Evolutionary conservation across 768 basidiomycete species (phyloP).

Genomic region (Lactarius evosmus): DNA sequence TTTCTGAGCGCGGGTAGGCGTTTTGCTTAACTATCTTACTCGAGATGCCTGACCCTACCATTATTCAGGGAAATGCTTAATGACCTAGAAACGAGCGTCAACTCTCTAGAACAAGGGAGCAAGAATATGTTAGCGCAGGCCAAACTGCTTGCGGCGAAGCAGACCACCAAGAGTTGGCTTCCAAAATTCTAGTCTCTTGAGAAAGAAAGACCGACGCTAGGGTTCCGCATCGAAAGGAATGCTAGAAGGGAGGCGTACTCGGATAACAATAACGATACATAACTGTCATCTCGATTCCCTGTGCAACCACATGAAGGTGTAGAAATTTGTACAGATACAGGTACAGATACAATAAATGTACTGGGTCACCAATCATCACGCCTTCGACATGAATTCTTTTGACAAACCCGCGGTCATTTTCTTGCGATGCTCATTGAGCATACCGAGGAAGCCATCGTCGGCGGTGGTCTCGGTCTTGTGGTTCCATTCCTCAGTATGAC

Average conservation of each 20-base stretch:
- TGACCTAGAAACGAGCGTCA: slow-evolving; percentile 59
- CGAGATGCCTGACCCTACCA: neutral
- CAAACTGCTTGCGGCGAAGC: slow-evolving; percentile 58
- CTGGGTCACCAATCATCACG: slow-evolving; percentile 17
- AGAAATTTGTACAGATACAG: neutral
- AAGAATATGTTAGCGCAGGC: slow-evolving; percentile 66
- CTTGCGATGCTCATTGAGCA: slow-evolving; percentile 46
- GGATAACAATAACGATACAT: slow-evolving; percentile 11
- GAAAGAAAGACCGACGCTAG: neutral
- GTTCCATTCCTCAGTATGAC: slow-evolving; percentile 47
- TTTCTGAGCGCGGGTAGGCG: slow-evolving; percentile 61
- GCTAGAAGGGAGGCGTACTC: neutral
- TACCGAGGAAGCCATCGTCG: slow-evolving; percentile 44
- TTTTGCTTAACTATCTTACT: neutral
- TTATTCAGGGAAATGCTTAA: slow-evolving; percentile 56
- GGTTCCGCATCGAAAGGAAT: neutral
- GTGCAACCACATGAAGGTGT: slow-evolving; percentile 1
- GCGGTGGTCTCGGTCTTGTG: slow-evolving; percentile 38
- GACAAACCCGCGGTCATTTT: slow-evolving; percentile 41
- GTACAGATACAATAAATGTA: slow-evolving; percentile 16
- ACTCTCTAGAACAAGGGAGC: slow-evolving; percentile 63
- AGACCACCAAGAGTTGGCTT: slow-evolving; percentile 66
- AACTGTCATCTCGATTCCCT: neutral
- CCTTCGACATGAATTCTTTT: slow-evolving; percentile 36
- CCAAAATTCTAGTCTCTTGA: slow-evolving; percentile 39